Evolutionary conservation across 176 grass and related monocot genomes (phyloP).

Genomic region (Aechmea fasciata): DNA sequence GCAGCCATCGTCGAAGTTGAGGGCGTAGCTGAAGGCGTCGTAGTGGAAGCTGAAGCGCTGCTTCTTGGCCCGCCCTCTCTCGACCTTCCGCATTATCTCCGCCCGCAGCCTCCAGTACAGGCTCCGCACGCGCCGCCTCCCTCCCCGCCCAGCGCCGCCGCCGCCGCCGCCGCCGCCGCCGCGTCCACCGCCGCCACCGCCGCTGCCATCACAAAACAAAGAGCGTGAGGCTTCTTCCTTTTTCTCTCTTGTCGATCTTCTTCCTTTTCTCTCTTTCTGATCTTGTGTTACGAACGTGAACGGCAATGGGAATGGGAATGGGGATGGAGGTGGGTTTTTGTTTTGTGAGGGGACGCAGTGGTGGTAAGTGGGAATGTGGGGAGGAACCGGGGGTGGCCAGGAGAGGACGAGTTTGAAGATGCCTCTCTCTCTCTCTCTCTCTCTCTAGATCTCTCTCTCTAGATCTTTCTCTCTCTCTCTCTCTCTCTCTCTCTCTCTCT

Average conservation of each 20-base stretch:
- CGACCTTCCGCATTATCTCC: slow-evolving; percentile 28
- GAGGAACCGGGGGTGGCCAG: too few relatives aligned
- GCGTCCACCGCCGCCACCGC: slow-evolving; percentile 20
- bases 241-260: too few relatives aligned
- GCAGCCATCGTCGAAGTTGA: slow-evolving; percentile 43
- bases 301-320: too few relatives aligned
- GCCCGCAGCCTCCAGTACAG: slow-evolving; percentile 39
- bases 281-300: too few relatives aligned
- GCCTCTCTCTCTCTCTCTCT: neutral
- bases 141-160: slow-evolving; percentile 16
- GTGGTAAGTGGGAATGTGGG: neutral
- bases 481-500: neutral
- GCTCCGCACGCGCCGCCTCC: slow-evolving; percentile 29
- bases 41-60: slow-evolving; percentile 40
- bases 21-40: slow-evolving; percentile 45
- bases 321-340: too few relatives aligned
- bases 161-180: slow-evolving; percentile 23
- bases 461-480: neutral
- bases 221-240: too few relatives aligned
- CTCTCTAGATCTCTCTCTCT: neutral
- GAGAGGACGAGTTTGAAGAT: neutral
- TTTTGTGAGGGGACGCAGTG: neutral
- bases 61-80: slow-evolving; percentile 22
- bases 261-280: too few relatives aligned
- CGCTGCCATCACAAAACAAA: neutral